Percentiles rank a stretch among this genome's conserved stretches.
phyloP scores from a whole-genome alignment of 1,139 yeast species.

The Yamadazyma trypodendri region DNA sequence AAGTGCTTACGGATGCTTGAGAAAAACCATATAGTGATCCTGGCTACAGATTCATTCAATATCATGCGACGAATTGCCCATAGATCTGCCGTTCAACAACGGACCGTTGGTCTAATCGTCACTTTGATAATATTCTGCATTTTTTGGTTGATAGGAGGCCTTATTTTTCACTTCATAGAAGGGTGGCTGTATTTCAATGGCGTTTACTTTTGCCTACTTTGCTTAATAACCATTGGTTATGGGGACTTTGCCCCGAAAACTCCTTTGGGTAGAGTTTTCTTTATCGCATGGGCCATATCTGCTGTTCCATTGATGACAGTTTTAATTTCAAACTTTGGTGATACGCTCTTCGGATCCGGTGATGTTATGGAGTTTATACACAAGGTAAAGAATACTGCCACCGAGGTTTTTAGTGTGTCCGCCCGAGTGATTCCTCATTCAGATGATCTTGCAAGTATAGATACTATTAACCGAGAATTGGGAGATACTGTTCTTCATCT shows the following conservation, averaged over 20 bases:
- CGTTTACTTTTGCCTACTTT: conserved; percentile 70
- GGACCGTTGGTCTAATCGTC: conserved; percentile 31
- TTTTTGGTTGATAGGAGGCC: conserved; percentile 74
- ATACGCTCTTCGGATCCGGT: conserved; percentile 43
- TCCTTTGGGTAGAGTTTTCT: conserved; percentile 68
- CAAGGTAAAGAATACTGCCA: background rate
- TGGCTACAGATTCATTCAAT: conserved; percentile 47
- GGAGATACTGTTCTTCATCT: conserved; percentile 4
- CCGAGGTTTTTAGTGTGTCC: background rate
- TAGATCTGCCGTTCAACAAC: conserved; percentile 30
- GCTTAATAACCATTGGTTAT: conserved; percentile 80
- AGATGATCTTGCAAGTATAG: conserved; percentile 3
- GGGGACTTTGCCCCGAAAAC: conserved; percentile 70
- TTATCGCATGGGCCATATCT: conserved; percentile 73
- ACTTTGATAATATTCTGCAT: conserved; percentile 48
- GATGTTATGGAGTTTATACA: background rate
- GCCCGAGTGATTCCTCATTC: no score
- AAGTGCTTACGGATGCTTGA: conserved; percentile 18
- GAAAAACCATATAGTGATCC: conserved; percentile 18
- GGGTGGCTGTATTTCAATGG: conserved; percentile 68
- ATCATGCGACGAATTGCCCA: conserved; percentile 51
- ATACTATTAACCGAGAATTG: conserved; percentile 8
- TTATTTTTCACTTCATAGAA: conserved; percentile 58
- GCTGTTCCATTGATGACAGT: conserved; percentile 90
- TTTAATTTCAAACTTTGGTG: conserved; percentile 70